phyloP scores from a whole-genome alignment of 345 rosid species.

The Toxicodendron radicans region DNA sequence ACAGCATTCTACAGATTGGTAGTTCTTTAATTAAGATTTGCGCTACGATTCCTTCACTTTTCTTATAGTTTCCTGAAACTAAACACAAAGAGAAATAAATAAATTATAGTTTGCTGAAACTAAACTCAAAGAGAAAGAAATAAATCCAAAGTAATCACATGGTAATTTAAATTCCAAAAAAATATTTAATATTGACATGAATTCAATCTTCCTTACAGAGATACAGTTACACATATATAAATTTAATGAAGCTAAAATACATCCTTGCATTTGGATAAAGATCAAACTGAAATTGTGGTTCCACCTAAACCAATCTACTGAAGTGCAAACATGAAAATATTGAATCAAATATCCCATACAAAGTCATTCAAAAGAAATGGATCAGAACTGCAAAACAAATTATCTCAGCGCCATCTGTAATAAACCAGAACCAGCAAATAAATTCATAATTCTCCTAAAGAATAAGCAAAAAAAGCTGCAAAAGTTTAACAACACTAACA shows the following conservation, averaged over 20 bases:
- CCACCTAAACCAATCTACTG: no score
- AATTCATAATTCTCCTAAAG: neutral
- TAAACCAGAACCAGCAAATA: neutral
- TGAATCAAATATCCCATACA: neutral
- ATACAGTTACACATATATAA: neutral
- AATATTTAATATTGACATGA: neutral
- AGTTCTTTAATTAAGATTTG: no score
- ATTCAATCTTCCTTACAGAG: neutral
- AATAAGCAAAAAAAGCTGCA: neutral
- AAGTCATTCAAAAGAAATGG: neutral
- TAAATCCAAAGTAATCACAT: neutral
- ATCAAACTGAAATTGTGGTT: no score
- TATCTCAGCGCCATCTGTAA: neutral
- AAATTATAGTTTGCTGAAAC: no score
- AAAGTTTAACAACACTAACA: neutral
- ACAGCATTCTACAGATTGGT: neutral
- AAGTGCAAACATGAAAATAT: no score
- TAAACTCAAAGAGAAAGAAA: no score
- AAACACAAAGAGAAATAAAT: no score
- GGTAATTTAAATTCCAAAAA: neutral
- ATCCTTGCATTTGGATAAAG: no score
- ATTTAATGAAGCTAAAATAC: no score
- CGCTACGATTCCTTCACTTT: neutral
- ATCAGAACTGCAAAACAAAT: neutral
- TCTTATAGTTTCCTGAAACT: neutral